These are phyloP conservation scores for Claviceps fusiformis DNA, from an alignment of 2,329 filamentous ascomycete genomes.

Conservation along the genomic window DNA sequence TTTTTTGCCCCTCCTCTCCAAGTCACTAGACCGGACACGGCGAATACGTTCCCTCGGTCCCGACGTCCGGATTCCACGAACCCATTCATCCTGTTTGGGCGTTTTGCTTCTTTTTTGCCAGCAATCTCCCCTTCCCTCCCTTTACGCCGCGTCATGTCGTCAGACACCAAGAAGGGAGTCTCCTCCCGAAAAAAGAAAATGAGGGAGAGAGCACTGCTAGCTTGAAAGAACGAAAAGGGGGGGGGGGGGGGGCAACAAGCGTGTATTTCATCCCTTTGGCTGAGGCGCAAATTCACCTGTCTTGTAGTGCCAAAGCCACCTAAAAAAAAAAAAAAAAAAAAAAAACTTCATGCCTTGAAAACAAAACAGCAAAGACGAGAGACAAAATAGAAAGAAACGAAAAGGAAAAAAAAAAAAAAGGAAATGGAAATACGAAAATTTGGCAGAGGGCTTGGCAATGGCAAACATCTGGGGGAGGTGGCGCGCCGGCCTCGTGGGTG, in stretches of 20 bases:
- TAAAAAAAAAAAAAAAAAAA: constrained; percentile 6
- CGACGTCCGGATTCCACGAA: too few species aligned
- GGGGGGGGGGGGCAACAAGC: neutral
- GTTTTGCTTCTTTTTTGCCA: too few species aligned
- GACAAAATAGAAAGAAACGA: neutral
- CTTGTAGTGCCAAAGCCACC: neutral
- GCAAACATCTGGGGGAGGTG: neutral
- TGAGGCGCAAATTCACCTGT: neutral
- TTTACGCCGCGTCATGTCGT: neutral
- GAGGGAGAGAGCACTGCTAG: neutral
- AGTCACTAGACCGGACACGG: too few species aligned
- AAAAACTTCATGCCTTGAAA: neutral
- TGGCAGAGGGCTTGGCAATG: too few species aligned
- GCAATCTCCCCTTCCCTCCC: too few species aligned
- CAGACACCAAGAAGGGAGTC: too few species aligned
- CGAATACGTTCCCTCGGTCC: too few species aligned
- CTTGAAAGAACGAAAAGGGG: neutral
- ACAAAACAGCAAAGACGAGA: neutral
- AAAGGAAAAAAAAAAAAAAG: neutral
- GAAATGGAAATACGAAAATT: too few species aligned
- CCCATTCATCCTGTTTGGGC: too few species aligned
- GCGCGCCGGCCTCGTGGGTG: too few species aligned
- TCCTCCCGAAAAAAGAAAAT: too few species aligned
- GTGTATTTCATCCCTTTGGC: neutral
- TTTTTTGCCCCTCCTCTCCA: too few species aligned